Conservation (phyloP, 164 flowering plant genomes). For the Echeveria elegans region DNA sequence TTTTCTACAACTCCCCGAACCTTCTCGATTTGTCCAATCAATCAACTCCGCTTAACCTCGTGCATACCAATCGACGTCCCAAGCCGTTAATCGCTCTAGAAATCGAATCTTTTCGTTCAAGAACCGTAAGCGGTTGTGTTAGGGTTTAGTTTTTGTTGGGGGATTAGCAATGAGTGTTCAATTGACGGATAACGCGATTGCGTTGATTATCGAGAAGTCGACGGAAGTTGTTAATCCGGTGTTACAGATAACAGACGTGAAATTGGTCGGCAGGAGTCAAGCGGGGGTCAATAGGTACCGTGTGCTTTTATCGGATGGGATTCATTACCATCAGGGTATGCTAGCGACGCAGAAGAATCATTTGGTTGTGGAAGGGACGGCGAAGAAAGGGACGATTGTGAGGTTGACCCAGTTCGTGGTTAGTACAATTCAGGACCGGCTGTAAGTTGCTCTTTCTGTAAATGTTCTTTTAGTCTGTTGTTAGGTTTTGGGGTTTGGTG, state of each 20-base stretch:
- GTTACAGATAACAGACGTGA: conserved; percentile 45
- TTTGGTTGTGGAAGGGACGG: conserved; percentile 32
- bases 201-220: conserved; percentile 20
- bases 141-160: not conserved
- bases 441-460: conserved; percentile 26
- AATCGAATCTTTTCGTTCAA: not conserved
- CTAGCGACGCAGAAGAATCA: conserved; percentile 65
- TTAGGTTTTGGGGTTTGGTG: not conserved
- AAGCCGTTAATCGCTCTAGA: not conserved
- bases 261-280: conserved; percentile 27
- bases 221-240: conserved; percentile 31
- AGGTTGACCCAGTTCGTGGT: conserved; percentile 50
- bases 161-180: conserved; percentile 16
- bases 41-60: not conserved
- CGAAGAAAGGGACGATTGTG: conserved; percentile 67
- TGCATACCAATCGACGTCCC: not conserved
- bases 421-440: conserved; percentile 48
- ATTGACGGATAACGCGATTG: conserved; percentile 47
- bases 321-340: conserved; percentile 62
- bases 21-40: not conserved
- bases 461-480: too few relatives aligned
- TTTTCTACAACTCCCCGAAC: too few relatives aligned
- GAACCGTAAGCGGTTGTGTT: not conserved
- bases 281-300: conserved; percentile 43
- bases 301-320: conserved; percentile 65